These are phyloP conservation scores for Plasmodium reichenowi DNA, from an alignment of 169 alveolate species.

Conservation along the genomic window DNA sequence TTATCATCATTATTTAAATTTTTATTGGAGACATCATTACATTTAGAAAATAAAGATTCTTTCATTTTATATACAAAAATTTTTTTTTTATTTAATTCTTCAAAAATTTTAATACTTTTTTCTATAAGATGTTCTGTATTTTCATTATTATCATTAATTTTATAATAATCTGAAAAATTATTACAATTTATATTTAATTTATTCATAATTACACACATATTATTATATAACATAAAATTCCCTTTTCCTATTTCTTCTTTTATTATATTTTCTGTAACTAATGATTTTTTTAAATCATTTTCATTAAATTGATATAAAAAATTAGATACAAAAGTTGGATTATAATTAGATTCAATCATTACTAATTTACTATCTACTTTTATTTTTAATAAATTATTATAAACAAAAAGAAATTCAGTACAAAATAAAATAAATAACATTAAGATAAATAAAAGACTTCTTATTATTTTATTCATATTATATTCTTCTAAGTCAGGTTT, in stretches of 20 bases:
- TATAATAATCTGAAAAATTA: slow-evolving; percentile 20
- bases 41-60: slow-evolving; percentile 24
- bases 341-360: slow-evolving; percentile 46
- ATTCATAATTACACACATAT: slow-evolving; percentile 29
- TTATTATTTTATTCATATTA: slow-evolving; percentile 37
- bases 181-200: slow-evolving; percentile 42
- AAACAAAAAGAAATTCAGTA: slow-evolving; percentile 59
- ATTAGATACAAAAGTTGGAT: slow-evolving; percentile 15
- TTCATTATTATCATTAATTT: slow-evolving; percentile 1
- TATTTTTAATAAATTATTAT: slow-evolving; percentile 54
- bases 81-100: slow-evolving; percentile 22
- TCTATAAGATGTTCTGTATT: slow-evolving; percentile 11
- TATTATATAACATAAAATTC: slow-evolving; percentile 26
- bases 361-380: slow-evolving; percentile 38
- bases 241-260: slow-evolving; percentile 53
- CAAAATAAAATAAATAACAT: slow-evolving; percentile 39
- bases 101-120: slow-evolving; percentile 19
- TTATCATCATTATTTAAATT: slow-evolving; percentile 6
- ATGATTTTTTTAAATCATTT: slow-evolving; percentile 25
- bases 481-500: slow-evolving; percentile 53
- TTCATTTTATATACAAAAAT: slow-evolving; percentile 35
- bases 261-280: slow-evolving; percentile 44
- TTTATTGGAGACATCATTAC: slow-evolving; percentile 38
- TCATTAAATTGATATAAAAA: slow-evolving; percentile 55
- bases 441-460: slow-evolving; percentile 40